Conservation (phyloP, 2,329 filamentous ascomycete genomes). For the Neopestalotiopsis sp. region DNA sequence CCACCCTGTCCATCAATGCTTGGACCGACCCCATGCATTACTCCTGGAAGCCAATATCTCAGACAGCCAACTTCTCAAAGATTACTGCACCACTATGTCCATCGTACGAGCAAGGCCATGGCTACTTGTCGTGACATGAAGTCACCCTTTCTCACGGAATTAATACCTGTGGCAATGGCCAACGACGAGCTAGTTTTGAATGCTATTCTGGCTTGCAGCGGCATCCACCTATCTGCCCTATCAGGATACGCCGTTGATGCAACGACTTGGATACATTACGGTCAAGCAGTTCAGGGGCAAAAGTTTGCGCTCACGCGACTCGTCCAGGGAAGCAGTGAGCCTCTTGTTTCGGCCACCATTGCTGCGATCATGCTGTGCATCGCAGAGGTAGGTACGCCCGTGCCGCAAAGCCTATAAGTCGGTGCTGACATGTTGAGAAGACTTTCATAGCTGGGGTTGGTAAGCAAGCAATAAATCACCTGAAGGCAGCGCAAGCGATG, state of each 20-base stretch:
- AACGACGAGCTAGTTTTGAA: slow-evolving; percentile 7
- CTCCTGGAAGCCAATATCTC: background rate
- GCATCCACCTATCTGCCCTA: background rate
- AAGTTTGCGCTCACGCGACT: background rate
- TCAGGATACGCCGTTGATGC: background rate
- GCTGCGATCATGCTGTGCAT: background rate
- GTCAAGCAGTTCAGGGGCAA: background rate
- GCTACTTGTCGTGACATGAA: background rate
- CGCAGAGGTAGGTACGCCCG: background rate
- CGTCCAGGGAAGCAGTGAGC: background rate
- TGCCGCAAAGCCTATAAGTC: too few species aligned
- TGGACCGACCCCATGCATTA: background rate
- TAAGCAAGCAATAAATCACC: background rate
- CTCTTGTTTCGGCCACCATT: background rate
- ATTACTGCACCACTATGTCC: background rate
- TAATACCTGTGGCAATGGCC: background rate
- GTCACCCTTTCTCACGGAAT: background rate
- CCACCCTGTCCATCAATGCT: background rate
- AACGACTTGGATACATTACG: background rate
- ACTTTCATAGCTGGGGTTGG: background rate
- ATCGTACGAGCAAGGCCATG: slow-evolving; percentile 1
- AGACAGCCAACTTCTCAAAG: background rate
- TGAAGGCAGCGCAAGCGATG: background rate
- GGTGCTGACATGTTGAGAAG: background rate
- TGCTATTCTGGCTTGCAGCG: background rate